phyloP scores from a whole-genome alignment of 176 grass and related monocot genomes.

The Phragmites australis region DNA sequence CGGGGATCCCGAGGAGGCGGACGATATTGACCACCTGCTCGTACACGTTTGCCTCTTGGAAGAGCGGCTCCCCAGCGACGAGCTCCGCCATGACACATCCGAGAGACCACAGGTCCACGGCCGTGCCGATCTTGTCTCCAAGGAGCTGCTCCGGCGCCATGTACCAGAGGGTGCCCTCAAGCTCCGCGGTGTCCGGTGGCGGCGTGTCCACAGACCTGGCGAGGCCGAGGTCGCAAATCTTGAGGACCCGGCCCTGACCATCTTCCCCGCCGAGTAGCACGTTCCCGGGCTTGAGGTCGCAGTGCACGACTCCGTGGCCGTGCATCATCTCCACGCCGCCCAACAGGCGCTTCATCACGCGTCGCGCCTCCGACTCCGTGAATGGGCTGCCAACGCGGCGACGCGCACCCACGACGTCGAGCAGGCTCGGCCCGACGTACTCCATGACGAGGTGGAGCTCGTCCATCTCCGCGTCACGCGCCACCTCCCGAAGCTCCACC shows the following conservation, averaged over 20 bases:
- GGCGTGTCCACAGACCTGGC: neutral
- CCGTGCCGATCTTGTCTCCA: neutral
- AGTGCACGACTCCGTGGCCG: neutral
- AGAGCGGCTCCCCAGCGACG: neutral
- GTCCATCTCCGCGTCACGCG: too few relatives aligned
- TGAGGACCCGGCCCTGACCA: neutral
- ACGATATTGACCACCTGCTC: neutral
- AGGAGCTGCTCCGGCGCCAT: neutral
- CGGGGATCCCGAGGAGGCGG: neutral
- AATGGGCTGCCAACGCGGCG: neutral
- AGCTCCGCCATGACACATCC: constrained; percentile 17
- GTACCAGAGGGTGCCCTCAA: neutral
- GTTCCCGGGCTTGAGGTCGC: neutral
- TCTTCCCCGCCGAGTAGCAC: neutral
- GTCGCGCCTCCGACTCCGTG: neutral
- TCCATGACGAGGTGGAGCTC: neutral
- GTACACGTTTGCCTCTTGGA: neutral
- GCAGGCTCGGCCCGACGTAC: neutral
- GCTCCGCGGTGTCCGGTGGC: neutral
- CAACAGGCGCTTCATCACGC: neutral
- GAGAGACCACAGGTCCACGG: constrained; percentile 7
- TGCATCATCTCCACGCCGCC: neutral
- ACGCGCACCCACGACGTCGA: neutral
- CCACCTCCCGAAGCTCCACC: neutral
- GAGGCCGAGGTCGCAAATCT: neutral